Evolutionary conservation across 169 alveolate genomes (phyloP), one percentile per base, ranked within the genome.

Genomic region (Plasmodium fragile): DNA sequence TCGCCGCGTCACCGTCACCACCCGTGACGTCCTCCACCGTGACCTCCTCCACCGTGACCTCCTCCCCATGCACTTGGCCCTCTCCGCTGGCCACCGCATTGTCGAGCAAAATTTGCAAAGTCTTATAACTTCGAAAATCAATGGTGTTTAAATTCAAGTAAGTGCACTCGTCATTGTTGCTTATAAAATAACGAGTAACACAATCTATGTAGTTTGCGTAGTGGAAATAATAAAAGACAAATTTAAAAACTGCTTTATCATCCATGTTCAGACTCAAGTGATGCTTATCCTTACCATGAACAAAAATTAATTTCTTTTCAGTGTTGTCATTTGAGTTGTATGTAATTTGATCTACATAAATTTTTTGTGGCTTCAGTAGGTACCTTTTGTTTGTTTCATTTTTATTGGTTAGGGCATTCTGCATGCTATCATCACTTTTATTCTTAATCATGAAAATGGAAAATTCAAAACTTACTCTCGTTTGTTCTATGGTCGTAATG

Each of bases 41-140:
- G 4, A 36, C 28, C 0, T 79, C 16, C 69, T 36, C 7, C 13
- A 34, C 80, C n/a, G n/a, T n/a, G n/a, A n/a, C n/a, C n/a, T 6
- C 59, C 4, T 13, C 36, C 16, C 1, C n/a, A 0, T 8, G 11
- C 7, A 3, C 3, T 69, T 84, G 85, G 55, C 11, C 79, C 70
- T 75, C 28, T 16, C 65, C 53, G 32, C 18, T 49, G 0, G 30
- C 18, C 6, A 70, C n/a, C 4, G 85, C 84, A n/a, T 73, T 85
- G 18, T 85, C 93, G 16, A 85, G 43, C 69, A 85, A 36, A 22
- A 85, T 72, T 41, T 85, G 93, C 22, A 85, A 36, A 3, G 93
- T 85, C 18, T 85, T 85, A 30, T 85, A 85, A 25, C 93, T 85
- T 4, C 93, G 83, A 10, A 85, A 36, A 28, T 85, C 93, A 18